Base-by-base conservation (phyloP, 116 monocot species). In the Papilionanthe hybrid region DNA sequence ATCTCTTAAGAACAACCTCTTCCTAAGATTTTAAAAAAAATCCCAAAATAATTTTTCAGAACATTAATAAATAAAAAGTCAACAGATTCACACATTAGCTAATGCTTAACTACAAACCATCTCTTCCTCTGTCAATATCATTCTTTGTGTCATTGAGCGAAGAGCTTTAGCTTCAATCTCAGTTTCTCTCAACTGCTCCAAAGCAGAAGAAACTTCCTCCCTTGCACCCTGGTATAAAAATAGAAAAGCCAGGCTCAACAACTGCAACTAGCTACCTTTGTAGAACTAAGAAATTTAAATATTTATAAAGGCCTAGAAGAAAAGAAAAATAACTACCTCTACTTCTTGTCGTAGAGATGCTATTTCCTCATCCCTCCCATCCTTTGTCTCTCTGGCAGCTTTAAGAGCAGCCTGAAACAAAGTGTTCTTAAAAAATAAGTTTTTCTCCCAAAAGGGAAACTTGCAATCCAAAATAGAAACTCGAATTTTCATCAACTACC, bases 1-100 rank as follows among this genome's bases (percentile, higher is more conserved):
- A 97, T 74, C 97, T 92, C 85, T 94, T 97, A 68, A 97, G 93
- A 78, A 94, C 97, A 79, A 94, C 92, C 83, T 97, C 97, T 80
- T 97, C 97, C 97, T 97, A 55, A 10, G 81, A 63, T 80, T 72
- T 57, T 49, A 85, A 42, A 20, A 82, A 77, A 5, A 22, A 73
- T 44, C 22, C 73, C 43, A 73, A 20, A 15, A 44, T 18, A n/a
- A 43, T 7, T 2, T 44, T 73, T 43, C 42, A 44, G 44, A 15
- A 17, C 73, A 73, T 1, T 73, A 44, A 22, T 76, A 55, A 74
- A 75, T 17, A 77, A 25, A 27, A 7, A 25, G 45, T 28, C 3
- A 6, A 44, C 13, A 69, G 17, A 17, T 69, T 32, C 37, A 32
- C 0, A 0, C 49, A 30, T 20, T 77, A 79, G 17, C 28, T 43